Evolutionary conservation across 2,329 filamentous ascomycete species (phyloP), one percentile per base, ranked within the genome.

Genomic region (Clarireedia monteithiana): DNA sequence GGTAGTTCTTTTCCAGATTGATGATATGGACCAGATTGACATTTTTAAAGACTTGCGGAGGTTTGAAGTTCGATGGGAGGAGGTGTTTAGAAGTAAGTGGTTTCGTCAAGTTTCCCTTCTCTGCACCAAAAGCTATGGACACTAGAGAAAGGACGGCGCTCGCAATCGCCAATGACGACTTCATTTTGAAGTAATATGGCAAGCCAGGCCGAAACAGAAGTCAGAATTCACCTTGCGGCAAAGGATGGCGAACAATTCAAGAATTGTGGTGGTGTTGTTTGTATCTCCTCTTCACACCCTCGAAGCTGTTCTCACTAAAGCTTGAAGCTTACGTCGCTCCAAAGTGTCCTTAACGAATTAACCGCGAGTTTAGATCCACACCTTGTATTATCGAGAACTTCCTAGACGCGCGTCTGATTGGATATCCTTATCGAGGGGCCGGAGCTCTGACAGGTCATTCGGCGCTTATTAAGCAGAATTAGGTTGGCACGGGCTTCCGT

Each of bases 41-140:
- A 73, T 99, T 96, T 75, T 91, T 90, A 77, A 96, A 99, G 63
- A 91, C 88, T 70, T 90, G 88, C 14, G 91, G 87, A 53, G 92
- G 91, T 72, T 82, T 86, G 77, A 96, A 96, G 59, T 79, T 78
- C 64, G 81, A 72, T 45, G 84, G 82, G 59, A 83, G 75, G 55
- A 77, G 78, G 66, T 79, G 71, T 70, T 82, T 82, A 61, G 83
- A 80, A 56, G 80, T 77, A 63, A 79, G 60, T 61, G 67, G 65
- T 60, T 65, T 69, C 34, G 65, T 67, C 39, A 65, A 54, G 54
- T 66, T 69, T 39, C 62, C 57, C 53, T 64, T 60, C 49, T 65
- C 62, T 58, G 61, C 60, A 52, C 61, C 61, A 39, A 69, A 45
- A 62, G 64, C 63, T 59, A 62, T 62, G 36, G 62, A 64, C 23